These are phyloP conservation scores for Umbelopsis sp. DNA, from an alignment of 371 early-diverging fungal genomes.

Conservation along the genomic window DNA sequence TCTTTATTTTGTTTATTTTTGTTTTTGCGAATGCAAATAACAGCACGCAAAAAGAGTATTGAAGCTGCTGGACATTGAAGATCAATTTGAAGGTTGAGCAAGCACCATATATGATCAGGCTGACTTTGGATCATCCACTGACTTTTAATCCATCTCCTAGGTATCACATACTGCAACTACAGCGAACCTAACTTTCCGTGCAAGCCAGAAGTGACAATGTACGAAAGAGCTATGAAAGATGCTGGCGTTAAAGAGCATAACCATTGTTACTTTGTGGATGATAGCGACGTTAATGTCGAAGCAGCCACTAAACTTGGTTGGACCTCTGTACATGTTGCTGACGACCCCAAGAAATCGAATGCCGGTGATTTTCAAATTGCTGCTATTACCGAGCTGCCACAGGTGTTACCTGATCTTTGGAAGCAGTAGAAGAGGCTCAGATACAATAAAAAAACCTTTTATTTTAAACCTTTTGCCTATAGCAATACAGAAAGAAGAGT, in stretches of 20 bases:
- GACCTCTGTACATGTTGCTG: slow-evolving; percentile 71
- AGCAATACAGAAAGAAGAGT: not conserved
- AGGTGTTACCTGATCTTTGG: slow-evolving; percentile 65
- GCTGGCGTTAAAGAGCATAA: slow-evolving; percentile 62
- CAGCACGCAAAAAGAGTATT: slow-evolving; percentile 77
- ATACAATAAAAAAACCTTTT: no score
- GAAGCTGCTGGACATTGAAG: slow-evolving; percentile 63
- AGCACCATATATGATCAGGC: not conserved
- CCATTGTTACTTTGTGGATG: slow-evolving; percentile 79
- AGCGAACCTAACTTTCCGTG: slow-evolving; percentile 69
- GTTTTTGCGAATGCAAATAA: not conserved
- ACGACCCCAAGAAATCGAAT: slow-evolving; percentile 44
- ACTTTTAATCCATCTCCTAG: slow-evolving; percentile 19
- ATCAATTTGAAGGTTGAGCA: slow-evolving; percentile 72
- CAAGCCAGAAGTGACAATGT: slow-evolving; percentile 69
- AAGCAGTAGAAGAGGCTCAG: slow-evolving; percentile 14
- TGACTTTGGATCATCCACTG: not conserved
- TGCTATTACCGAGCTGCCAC: slow-evolving; percentile 64
- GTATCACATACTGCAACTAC: slow-evolving; percentile 80
- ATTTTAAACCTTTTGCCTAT: no score
- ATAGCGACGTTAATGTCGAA: slow-evolving; percentile 69
- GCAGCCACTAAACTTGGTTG: slow-evolving; percentile 72
- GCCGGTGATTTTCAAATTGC: slow-evolving; percentile 64
- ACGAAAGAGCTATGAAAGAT: slow-evolving; percentile 69
- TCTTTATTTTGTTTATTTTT: not conserved